Evolutionary conservation across 106 monocot genomes (phyloP).

Genomic region (Phalaenopsis aphrodite): DNA sequence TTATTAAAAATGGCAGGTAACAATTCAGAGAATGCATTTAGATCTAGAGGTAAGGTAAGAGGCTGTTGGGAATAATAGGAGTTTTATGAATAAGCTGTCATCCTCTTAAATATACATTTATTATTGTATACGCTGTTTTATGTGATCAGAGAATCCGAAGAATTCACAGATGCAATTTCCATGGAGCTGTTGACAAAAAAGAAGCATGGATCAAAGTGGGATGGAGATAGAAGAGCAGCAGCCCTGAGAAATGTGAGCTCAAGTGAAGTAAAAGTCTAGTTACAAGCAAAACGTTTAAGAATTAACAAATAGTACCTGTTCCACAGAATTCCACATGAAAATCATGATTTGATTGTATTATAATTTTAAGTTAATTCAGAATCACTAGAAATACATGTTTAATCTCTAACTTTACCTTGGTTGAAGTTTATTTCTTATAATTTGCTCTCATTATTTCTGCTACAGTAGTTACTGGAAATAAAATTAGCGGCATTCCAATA

Average conservation of each 20-base stretch:
- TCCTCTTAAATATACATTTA: neutral
- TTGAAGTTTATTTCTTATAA: neutral
- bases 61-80: neutral
- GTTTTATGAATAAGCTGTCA: neutral
- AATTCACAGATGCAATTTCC: slow-evolving; percentile 19
- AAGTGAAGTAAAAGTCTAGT: slow-evolving; percentile 27
- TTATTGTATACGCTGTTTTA: neutral
- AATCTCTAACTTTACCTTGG: too few species aligned
- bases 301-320: too few species aligned
- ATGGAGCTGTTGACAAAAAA: slow-evolving; percentile 17
- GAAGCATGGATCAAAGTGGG: slow-evolving; percentile 42
- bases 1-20: slow-evolving; percentile 44
- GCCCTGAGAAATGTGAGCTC: slow-evolving; percentile 9
- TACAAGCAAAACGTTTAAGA: neutral
- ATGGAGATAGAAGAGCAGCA: slow-evolving; percentile 15
- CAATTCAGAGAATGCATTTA: slow-evolving; percentile 63
- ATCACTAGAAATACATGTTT: too few species aligned
- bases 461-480: neutral
- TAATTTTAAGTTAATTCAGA: too few species aligned
- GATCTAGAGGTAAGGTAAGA: slow-evolving; percentile 59
- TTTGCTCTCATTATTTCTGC: neutral
- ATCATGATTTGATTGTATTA: too few species aligned
- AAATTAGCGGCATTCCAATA: neutral
- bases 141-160: slow-evolving; percentile 34
- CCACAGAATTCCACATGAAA: too few species aligned